Evolutionary conservation across 495 filamentous ascomycete species (phyloP).

Genomic region (Annulohypoxylon nitens): DNA sequence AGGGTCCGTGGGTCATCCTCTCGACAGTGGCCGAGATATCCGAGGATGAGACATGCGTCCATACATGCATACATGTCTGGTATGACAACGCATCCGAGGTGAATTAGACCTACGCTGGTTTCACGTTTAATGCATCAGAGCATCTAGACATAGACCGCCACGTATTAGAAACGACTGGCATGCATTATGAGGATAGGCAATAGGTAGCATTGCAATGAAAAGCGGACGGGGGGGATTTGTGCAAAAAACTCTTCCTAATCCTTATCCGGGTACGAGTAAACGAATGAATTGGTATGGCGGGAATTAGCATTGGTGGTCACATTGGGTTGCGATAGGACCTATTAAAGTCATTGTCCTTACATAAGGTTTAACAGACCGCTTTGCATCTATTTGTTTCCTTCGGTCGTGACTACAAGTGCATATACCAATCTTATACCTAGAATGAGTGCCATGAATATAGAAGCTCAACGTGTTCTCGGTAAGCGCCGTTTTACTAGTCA

Average conservation of each 20-base stretch:
- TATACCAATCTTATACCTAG: not conserved
- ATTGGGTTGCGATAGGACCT: constrained; percentile 13
- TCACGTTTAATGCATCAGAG: constrained; percentile 22
- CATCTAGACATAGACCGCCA: constrained; percentile 21
- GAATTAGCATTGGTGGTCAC: constrained; percentile 14
- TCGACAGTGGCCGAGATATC: not conserved
- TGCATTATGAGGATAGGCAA: constrained; percentile 16
- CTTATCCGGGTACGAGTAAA: not conserved
- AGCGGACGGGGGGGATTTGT: not conserved
- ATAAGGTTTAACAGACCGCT: constrained; percentile 23
- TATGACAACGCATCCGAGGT: constrained; percentile 12
- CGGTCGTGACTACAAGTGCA: not conserved
- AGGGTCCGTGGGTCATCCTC: not conserved
- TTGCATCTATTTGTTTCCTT: constrained; percentile 18
- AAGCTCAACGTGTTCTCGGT: not conserved
- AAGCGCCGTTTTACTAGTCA: not conserved
- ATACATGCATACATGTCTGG: constrained; percentile 3
- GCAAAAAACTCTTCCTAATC: not conserved
- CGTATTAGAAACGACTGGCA: constrained; percentile 18
- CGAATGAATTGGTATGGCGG: constrained; percentile 7
- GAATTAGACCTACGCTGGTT: constrained; percentile 12
- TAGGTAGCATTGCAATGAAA: constrained; percentile 10
- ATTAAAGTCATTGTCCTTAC: not conserved
- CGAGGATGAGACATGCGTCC: constrained; percentile 11
- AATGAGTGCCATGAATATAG: not conserved